These are phyloP conservation scores for Clavaria fumosa DNA, from an alignment of 768 basidiomycete genomes.

Conservation along the genomic window DNA sequence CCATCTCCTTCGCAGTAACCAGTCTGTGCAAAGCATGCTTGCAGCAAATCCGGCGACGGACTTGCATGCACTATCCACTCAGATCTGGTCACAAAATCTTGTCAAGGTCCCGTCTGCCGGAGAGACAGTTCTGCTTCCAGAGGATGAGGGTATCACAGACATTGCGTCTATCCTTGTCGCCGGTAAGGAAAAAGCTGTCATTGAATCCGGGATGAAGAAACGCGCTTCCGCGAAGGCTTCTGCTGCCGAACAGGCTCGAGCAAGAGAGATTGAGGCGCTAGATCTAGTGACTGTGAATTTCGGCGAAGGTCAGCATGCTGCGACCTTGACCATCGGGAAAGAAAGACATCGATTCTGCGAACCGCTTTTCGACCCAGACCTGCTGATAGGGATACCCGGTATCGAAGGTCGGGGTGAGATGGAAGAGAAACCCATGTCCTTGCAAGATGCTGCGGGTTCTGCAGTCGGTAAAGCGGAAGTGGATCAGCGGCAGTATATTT, in stretches of 20 bases:
- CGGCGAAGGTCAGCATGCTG: too few relatives aligned
- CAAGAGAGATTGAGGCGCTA: slow-evolving; percentile 67
- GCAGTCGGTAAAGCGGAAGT: slow-evolving; percentile 47
- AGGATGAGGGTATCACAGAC: slow-evolving; percentile 79
- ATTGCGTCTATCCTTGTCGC: slow-evolving; percentile 83
- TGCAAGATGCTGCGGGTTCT: slow-evolving; percentile 55
- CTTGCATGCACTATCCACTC: slow-evolving; percentile 48
- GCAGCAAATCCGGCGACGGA: slow-evolving; percentile 36
- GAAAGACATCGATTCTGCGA: slow-evolving; percentile 87
- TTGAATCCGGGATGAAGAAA: slow-evolving; percentile 73
- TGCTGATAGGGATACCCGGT: slow-evolving; percentile 27
- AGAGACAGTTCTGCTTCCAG: slow-evolving; percentile 38
- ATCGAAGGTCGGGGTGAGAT: slow-evolving; percentile 13
- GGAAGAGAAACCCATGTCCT: slow-evolving; percentile 23
- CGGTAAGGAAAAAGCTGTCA: slow-evolving; percentile 81
- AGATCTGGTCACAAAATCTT: slow-evolving; percentile 47
- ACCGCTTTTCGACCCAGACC: slow-evolving; percentile 63
- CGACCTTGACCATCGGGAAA: slow-evolving; percentile 66
- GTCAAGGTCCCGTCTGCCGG: slow-evolving; percentile 64
- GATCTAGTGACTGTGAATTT: slow-evolving; percentile 71
- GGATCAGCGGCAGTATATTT: slow-evolving; percentile 54
- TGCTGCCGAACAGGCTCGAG: slow-evolving; percentile 68
- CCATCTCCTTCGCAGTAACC: slow-evolving; percentile 53
- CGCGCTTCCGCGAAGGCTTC: slow-evolving; percentile 54
- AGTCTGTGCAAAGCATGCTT: slow-evolving; percentile 40